phyloP scores from a whole-genome alignment of 2,329 filamentous ascomycete species.

The Geosmithia morbida region DNA sequence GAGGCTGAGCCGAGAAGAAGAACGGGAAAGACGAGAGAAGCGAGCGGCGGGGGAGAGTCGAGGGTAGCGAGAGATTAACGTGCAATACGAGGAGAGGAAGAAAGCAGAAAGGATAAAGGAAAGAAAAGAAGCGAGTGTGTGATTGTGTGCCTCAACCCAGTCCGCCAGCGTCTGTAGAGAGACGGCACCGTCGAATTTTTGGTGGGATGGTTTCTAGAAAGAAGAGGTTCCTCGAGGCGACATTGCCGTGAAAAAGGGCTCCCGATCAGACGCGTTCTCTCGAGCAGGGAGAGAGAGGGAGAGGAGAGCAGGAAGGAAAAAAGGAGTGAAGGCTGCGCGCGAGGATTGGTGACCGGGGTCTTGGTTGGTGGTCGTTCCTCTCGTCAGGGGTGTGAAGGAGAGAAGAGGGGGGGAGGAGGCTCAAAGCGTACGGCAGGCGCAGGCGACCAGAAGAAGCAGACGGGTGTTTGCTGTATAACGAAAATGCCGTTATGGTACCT shows the following conservation, averaged over 20 bases:
- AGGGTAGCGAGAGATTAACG: background rate
- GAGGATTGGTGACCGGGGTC: background rate
- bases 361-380: background rate
- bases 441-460: no score
- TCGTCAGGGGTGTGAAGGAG: no score
- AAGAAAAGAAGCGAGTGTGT: background rate
- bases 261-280: background rate
- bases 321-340: no score
- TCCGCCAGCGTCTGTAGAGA: background rate
- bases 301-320: background rate
- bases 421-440: no score
- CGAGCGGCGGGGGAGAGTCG: background rate
- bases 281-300: background rate
- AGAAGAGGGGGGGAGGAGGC: no score
- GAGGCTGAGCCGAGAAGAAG: background rate
- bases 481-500: no score
- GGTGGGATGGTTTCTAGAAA: background rate
- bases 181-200: background rate
- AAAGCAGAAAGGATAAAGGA: background rate
- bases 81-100: background rate
- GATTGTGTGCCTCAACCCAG: background rate
- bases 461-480: no score
- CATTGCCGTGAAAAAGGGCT: background rate
- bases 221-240: background rate
- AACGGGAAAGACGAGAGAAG: background rate